phyloP scores from a whole-genome alignment of 768 basidiomycete genomes.

The Leccinellum rugosiceps region DNA sequence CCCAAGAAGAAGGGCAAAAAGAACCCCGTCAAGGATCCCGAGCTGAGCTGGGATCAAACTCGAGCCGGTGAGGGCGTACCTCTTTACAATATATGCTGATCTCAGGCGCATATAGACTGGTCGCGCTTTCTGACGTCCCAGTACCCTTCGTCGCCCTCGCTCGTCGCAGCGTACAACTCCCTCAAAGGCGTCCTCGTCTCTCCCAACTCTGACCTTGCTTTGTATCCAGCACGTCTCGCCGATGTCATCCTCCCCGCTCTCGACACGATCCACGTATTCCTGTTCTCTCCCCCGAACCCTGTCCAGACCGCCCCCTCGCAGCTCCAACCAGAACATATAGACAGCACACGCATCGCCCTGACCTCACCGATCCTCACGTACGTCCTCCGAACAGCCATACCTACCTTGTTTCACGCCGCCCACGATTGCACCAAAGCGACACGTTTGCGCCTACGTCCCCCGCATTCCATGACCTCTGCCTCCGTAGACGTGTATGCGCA shows the following conservation, averaged over 20 bases:
- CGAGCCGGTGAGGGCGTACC: slow-evolving; percentile 12
- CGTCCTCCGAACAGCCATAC: slow-evolving; percentile 21
- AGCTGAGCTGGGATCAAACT: slow-evolving; percentile 23
- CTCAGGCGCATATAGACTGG: slow-evolving; percentile 14
- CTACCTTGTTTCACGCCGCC: slow-evolving; percentile 6
- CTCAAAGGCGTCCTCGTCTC: slow-evolving; percentile 18
- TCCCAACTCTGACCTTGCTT: slow-evolving; percentile 1
- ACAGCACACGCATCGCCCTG: slow-evolving; percentile 19
- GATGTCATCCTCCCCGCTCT: slow-evolving; percentile 21
- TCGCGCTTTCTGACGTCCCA: slow-evolving; percentile 18
- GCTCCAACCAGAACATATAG: slow-evolving; percentile 9
- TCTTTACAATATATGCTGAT: not conserved
- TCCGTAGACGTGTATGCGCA: not conserved
- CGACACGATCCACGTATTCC: slow-evolving; percentile 15
- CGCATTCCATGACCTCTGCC: not conserved
- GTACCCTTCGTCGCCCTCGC: slow-evolving; percentile 22
- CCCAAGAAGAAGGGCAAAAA: slow-evolving; percentile 30
- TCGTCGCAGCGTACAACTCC: slow-evolving; percentile 20
- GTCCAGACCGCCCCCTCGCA: not conserved
- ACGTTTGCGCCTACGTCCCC: not conserved
- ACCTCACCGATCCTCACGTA: slow-evolving; percentile 23
- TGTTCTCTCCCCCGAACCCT: slow-evolving; percentile 10
- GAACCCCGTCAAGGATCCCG: slow-evolving; percentile 10
- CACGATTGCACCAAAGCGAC: slow-evolving; percentile 12
- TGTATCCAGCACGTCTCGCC: slow-evolving; percentile 12